Evolutionary conservation across 768 basidiomycete genomes (phyloP), one percentile per base, ranked within the genome.

Genomic region (Amanita subjunquillea): DNA sequence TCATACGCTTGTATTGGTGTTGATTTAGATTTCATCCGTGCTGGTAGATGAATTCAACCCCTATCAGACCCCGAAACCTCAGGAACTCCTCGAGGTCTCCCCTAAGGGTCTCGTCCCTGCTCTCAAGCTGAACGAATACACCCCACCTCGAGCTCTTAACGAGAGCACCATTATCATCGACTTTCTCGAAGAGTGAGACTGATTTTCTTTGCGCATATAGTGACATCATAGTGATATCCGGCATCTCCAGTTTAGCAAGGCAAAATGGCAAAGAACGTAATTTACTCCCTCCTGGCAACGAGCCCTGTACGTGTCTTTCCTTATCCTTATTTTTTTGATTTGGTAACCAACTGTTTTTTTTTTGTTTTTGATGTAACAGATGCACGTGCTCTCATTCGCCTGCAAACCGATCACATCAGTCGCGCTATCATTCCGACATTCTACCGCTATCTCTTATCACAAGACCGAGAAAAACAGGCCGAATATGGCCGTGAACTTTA

Each of bases 41-140:
- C n/a, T n/a, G n/a, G n/a, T 38, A 88, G 87, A 84, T 58, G 87
- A 89, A 66, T 84, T 87, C 27, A 84, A 89, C 65, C 85, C 87
- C n/a, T 90, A 91, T 70, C 80, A 81, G 67, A 12, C 9, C 13
- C 46, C 46, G n/a, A 91, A 91, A 58, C 85, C 89, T 0, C 64
- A 78, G 45, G 87, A 87, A 29, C 76, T 92, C 20, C 71, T 93
- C 15, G 79, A 86, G 38, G 71, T 89, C 13, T 90, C 87, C 12
- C 87, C 89, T 1, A 88, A 87, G 59, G 88, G 90, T 0, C 74
- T 92, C 30, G 30, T 30, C 9, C 30, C 30, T 9, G 30, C 30
- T 30, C 30, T 30, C 30, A 30, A 30, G 30, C 3, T 89, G 51
- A 67, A 80, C 57, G 66, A 66, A 2, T 78, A 71, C 55, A 63